Evolutionary conservation across 2,329 filamentous ascomycete species (phyloP).

Genomic region (Curvularia hawaiiensis): DNA sequence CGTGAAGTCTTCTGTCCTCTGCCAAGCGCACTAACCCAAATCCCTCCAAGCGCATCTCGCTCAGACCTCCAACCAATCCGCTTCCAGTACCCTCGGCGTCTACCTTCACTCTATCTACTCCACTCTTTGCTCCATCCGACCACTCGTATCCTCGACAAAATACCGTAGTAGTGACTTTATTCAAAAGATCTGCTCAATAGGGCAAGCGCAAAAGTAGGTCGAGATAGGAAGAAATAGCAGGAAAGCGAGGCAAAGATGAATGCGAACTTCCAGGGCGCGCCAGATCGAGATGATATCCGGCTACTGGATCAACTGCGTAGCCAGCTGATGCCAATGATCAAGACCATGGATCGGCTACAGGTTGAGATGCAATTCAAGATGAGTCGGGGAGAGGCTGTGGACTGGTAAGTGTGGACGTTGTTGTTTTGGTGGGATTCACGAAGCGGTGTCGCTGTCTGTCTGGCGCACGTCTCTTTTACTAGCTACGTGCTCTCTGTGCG

Average conservation of each 20-base stretch:
- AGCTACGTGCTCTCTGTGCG: neutral
- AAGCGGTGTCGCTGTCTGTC: neutral
- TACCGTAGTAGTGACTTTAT: neutral
- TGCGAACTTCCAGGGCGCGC: constrained; percentile 32
- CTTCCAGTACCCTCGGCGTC: constrained; percentile 1
- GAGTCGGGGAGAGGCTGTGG: constrained; percentile 22
- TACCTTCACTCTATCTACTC: constrained; percentile 4
- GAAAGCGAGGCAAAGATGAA: constrained; percentile 23
- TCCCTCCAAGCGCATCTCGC: neutral
- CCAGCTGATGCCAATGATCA: constrained; percentile 33
- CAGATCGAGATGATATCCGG: constrained; percentile 30
- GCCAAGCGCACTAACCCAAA: constrained; percentile 6
- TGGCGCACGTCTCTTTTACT: neutral
- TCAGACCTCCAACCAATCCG: constrained; percentile 10
- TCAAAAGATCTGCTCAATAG: neutral
- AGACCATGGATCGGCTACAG: constrained; percentile 29
- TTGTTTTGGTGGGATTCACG: neutral
- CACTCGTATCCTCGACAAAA: neutral
- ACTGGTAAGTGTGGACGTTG: constrained; percentile 25
- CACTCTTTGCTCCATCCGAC: neutral
- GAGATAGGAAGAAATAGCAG: constrained; percentile 3
- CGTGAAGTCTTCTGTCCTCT: neutral
- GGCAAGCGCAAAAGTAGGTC: neutral
- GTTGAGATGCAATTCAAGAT: constrained; percentile 28
- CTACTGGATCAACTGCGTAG: constrained; percentile 31